phyloP scores from a whole-genome alignment of 768 basidiomycete genomes.

The Lanmaoa rubissima region DNA sequence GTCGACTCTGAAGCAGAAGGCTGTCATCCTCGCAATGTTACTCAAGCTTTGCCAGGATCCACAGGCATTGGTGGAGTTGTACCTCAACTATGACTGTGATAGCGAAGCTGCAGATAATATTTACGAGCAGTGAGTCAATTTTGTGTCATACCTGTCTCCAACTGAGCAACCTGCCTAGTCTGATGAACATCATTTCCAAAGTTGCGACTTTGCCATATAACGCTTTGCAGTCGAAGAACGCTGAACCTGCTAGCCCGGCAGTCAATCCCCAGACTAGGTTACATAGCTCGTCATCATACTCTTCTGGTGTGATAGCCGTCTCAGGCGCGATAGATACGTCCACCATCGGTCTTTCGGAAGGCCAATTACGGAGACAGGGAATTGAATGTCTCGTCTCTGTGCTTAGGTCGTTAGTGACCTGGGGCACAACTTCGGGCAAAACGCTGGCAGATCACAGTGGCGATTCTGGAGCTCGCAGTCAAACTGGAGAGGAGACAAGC shows the following conservation, averaged over 20 bases:
- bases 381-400: constrained; percentile 92
- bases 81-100: constrained; percentile 99
- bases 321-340: constrained; percentile 69
- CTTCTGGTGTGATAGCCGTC: constrained; percentile 63
- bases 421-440: constrained; percentile 64
- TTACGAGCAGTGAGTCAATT: constrained; percentile 76
- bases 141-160: background rate
- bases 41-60: constrained; percentile 91
- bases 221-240: constrained; percentile 45
- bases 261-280: constrained; percentile 44
- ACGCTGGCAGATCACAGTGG: constrained; percentile 32
- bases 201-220: constrained; percentile 64
- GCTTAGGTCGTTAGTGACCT: constrained; percentile 84
- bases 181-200: constrained; percentile 96
- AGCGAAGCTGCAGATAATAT: constrained; percentile 93
- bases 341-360: constrained; percentile 70
- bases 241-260: constrained; percentile 62
- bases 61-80: constrained; percentile 95
- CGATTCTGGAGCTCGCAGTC: constrained; percentile 45
- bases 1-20: constrained; percentile 93
- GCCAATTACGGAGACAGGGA: constrained; percentile 83
- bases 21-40: constrained; percentile 85
- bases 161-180: constrained; percentile 37
- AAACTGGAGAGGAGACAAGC: constrained; percentile 50
- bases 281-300: constrained; percentile 44